These are phyloP conservation scores for Saccharomyces uvarum DNA, from an alignment of 1,139 yeast species.

Conservation along the genomic window DNA sequence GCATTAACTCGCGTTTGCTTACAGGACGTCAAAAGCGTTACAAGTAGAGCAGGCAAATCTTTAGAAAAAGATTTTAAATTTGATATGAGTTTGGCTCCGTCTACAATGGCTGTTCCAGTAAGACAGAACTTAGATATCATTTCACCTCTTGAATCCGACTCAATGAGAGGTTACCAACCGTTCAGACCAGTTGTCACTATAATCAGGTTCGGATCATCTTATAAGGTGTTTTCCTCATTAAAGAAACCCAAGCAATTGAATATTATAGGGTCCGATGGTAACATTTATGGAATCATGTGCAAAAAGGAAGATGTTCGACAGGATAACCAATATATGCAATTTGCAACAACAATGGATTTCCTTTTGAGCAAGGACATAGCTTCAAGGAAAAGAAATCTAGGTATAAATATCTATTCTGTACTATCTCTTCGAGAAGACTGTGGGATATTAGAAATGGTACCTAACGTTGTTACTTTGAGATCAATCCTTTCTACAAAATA, in stretches of 20 bases:
- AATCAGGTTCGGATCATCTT: conserved; percentile 41
- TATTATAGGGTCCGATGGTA: conserved; percentile 72
- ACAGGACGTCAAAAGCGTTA: conserved; percentile 27
- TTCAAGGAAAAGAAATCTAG: conserved; percentile 62
- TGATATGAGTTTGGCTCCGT: conserved; percentile 43
- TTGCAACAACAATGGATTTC: conserved; percentile 80
- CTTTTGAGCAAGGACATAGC: conserved; percentile 59
- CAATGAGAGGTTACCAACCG: conserved; percentile 41
- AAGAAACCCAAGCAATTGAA: conserved; percentile 81
- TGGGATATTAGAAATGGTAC: conserved; percentile 93
- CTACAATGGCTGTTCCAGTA: conserved; percentile 74
- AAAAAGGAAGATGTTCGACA: conserved; percentile 91
- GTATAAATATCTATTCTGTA: conserved; percentile 79
- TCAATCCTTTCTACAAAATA: conserved; percentile 48
- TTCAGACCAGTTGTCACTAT: conserved; percentile 54
- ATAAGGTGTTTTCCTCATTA: conserved; percentile 63
- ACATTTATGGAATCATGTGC: conserved; percentile 63
- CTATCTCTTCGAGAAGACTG: conserved; percentile 78
- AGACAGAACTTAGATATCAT: conserved; percentile 61
- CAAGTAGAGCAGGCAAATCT: conserved; percentile 31
- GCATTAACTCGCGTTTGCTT: conserved; percentile 28
- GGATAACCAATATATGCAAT: conserved; percentile 90
- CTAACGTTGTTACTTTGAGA: conserved; percentile 73
- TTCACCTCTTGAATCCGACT: conserved; percentile 47
- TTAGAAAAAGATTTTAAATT: conserved; percentile 45